Evolutionary conservation across 179 eudicot genomes (phyloP), one percentile per base, ranked within the genome.

Genomic region (Heliamphora pulchella): DNA sequence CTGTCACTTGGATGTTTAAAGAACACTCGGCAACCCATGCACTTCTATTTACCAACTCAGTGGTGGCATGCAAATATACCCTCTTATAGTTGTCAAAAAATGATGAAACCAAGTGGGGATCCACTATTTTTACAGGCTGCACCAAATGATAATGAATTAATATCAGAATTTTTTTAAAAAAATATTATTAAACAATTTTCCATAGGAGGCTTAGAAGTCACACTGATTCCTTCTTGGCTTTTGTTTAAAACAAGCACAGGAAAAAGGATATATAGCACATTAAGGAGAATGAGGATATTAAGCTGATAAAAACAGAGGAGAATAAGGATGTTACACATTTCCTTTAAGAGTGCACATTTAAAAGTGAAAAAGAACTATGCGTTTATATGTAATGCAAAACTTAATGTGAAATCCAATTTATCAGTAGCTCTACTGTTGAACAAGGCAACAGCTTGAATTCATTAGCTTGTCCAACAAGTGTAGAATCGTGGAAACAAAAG

Each of bases 101-200:
- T 70, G 99, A 82, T 67, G 99, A 90, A 72, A 91, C 98, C 92
- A 96, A 86, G 88, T 96, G 99, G 58, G 99, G 98, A 89, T 96
- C 98, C 77, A 86, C 91, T 81, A 96, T 88, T 87, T 91, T 90
- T 82, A 96, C 98, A 48, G 96, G 97, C 99, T 96, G 98, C 86
- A 90, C 46, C 41, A 74, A 68, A 83, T 72, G 78, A 58, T 78
- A 79, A 82, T 22, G 65, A 17, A 73, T 64, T 71, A 82, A 72
- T 64, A 84, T 81, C 61, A 64, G n/a, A 22, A 78, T 48, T 14
- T 53, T 39, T 61, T 9, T 9, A 17, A 63, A 13, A 31, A 18
- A 44, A 2, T 61, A 73, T 54, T 31, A n/a, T 47, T 46, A 62
- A 46, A 18, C 69, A 61, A 41, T 20, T 55, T 74, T 10, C 4